Evolutionary conservation across 768 basidiomycete genomes (phyloP).

Genomic region (Mycena haematopus): DNA sequence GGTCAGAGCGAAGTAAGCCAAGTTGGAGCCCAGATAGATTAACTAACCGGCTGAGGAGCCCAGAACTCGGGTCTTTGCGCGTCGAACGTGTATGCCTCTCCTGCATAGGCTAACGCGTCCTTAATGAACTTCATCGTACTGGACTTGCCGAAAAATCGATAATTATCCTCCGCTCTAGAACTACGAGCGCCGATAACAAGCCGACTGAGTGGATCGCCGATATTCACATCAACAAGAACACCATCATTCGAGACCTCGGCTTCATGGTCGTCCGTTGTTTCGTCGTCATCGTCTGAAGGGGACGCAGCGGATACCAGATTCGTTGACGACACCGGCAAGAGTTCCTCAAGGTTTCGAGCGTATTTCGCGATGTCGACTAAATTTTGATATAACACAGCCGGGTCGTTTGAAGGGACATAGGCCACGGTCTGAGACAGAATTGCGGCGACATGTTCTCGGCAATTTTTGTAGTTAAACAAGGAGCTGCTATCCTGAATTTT

Average conservation of each 20-base stretch:
- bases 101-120: conserved; percentile 10
- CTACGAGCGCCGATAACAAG: not conserved
- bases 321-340: not conserved
- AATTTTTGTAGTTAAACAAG: conserved; percentile 15
- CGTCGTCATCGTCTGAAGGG: not conserved
- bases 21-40: not conserved
- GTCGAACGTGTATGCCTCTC: not conserved
- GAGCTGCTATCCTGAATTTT: not conserved
- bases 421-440: conserved; percentile 15
- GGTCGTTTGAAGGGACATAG: conserved; percentile 22
- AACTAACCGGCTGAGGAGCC: conserved; percentile 18
- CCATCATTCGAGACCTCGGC: conserved; percentile 2
- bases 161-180: conserved; percentile 6
- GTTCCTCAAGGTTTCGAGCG: conserved; percentile 26
- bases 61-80: conserved; percentile 31
- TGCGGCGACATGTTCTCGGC: conserved; percentile 17
- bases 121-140: conserved; percentile 20
- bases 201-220: conserved; percentile 7
- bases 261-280: not conserved
- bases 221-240: conserved; percentile 11
- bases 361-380: conserved; percentile 25
- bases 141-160: conserved; percentile 13
- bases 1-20: not conserved
- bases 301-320: not conserved
- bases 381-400: not conserved